phyloP scores from a whole-genome alignment of 306 rosid species.

The Ormosia semicastrata region DNA sequence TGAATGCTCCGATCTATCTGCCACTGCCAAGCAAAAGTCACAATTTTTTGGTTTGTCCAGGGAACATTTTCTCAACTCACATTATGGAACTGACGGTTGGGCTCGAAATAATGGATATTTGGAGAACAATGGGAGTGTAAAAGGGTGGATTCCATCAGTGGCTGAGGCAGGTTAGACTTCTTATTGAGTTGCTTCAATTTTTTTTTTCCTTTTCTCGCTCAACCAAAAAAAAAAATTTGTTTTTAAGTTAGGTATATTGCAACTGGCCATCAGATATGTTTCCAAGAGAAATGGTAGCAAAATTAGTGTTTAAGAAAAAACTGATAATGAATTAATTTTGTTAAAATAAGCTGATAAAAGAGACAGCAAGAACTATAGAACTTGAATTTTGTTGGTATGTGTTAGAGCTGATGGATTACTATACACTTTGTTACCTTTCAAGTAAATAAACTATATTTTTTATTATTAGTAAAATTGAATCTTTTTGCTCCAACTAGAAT shows the following conservation, averaged over 20 bases:
- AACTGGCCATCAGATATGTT: background rate
- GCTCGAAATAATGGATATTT: constrained; percentile 35
- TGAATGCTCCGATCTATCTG: constrained; percentile 43
- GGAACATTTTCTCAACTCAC: constrained; percentile 47
- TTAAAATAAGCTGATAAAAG: background rate
- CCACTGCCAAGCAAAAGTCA: constrained; percentile 42
- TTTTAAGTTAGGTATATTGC: background rate
- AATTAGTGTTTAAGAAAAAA: background rate
- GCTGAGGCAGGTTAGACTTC: constrained; percentile 70
- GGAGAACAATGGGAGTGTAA: constrained; percentile 56
- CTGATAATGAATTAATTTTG: background rate
- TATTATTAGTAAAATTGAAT: background rate
- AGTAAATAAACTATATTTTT: background rate
- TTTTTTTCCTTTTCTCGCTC: background rate
- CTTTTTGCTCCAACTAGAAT: background rate
- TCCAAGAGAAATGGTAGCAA: background rate
- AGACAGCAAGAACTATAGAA: background rate
- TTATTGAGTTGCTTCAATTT: constrained; percentile 7
- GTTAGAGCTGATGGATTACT: constrained; percentile 13
- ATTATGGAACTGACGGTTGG: constrained; percentile 43
- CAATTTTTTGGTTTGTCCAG: constrained; percentile 44
- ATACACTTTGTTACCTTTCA: background rate
- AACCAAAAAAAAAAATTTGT: background rate
- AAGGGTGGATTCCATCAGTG: constrained; percentile 48
- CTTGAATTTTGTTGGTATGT: background rate